Base-by-base conservation (phyloP, 192 early-diverging fungal species). In the Pilaira anomala region DNA sequence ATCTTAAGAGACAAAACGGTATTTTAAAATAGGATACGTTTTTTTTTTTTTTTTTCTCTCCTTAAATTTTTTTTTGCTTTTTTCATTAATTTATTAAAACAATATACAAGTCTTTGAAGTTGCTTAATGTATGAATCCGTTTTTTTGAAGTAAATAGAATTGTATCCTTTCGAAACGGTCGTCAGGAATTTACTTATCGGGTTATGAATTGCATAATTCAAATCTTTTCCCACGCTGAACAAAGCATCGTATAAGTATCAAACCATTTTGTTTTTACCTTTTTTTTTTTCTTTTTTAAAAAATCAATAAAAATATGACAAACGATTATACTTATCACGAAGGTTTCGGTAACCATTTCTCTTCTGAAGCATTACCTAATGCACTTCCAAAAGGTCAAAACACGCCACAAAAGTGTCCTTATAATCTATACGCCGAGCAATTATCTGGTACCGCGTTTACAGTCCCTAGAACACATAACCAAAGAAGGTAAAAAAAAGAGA, bases 261-360 rank as follows among this genome's bases (percentile, higher is more conserved):
- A 11, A 1, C 16, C 5, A 5, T 14, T 14, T 14, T 46, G 16
- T 19, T 46, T 46, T 14, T 46, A 16, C 16, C 44, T 46, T 13
- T 46, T 14, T 46, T 13, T 46, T 46, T 46, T 42, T 40, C 30
- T 39, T 48, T 26, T 52, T 14, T 22, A n/a, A n/a, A n/a, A n/a
- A n/a, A n/a, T 53, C 18, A 3, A 53, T 33, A 3, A 26, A 1
- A 63, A 2, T 24, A 66, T 66, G 65, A 50, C 45, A 14, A 69
- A 74, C 62, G 53, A 65, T 48, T 83, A 85, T 71, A 46, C 69
- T 49, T 96, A 98, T 74, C 78, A 85, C 39, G 65, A 78, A 21
- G 95, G 95, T 9, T 98, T 95, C 58, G 92, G 92, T 29, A 98
- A 95, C 78, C 83, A 90, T 71, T 93, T 95, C 60, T 80, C 85